Evolutionary conservation across 2,329 filamentous ascomycete species (phyloP).

Genomic region (Penicillium fuscoglaucum): DNA sequence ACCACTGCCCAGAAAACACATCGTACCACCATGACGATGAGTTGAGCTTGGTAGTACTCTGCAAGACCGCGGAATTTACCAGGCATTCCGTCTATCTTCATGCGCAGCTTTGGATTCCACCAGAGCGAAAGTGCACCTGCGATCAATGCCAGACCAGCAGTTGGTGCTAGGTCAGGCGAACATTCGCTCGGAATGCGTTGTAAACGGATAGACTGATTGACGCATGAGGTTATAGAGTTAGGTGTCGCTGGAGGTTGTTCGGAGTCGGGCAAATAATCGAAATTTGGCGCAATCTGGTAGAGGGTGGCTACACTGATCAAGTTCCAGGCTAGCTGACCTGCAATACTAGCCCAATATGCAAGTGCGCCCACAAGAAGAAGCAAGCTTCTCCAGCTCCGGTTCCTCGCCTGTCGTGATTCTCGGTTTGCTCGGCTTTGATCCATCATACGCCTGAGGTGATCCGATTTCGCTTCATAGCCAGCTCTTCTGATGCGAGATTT

Average conservation of each 20-base stretch:
- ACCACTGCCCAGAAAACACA: slow-evolving; percentile 48
- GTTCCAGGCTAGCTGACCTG: slow-evolving; percentile 47
- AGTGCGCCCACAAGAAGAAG: slow-evolving; percentile 46
- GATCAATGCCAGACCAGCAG: slow-evolving; percentile 43
- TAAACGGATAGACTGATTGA: slow-evolving; percentile 19
- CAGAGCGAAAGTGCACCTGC: slow-evolving; percentile 47
- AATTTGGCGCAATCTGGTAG: slow-evolving; percentile 10
- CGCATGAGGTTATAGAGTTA: slow-evolving; percentile 25
- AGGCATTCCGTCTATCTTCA: slow-evolving; percentile 45
- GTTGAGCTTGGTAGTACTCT: slow-evolving; percentile 50
- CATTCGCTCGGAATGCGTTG: slow-evolving; percentile 30
- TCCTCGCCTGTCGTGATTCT: slow-evolving; percentile 32
- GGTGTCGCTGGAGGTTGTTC: slow-evolving; percentile 15
- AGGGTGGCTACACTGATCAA: slow-evolving; percentile 35
- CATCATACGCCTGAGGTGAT: slow-evolving; percentile 73
- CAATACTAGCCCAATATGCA: slow-evolving; percentile 45
- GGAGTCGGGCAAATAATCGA: background rate
- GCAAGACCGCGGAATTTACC: slow-evolving; percentile 45
- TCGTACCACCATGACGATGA: slow-evolving; percentile 47
- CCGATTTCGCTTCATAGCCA: slow-evolving; percentile 80
- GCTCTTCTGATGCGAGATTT: slow-evolving; percentile 67
- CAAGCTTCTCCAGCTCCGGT: slow-evolving; percentile 47
- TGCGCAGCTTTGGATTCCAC: slow-evolving; percentile 52
- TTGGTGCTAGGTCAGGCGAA: slow-evolving; percentile 33
- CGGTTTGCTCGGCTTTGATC: slow-evolving; percentile 56